phyloP scores from a whole-genome alignment of 331 rosid genomes.

The Quercus phellos region DNA sequence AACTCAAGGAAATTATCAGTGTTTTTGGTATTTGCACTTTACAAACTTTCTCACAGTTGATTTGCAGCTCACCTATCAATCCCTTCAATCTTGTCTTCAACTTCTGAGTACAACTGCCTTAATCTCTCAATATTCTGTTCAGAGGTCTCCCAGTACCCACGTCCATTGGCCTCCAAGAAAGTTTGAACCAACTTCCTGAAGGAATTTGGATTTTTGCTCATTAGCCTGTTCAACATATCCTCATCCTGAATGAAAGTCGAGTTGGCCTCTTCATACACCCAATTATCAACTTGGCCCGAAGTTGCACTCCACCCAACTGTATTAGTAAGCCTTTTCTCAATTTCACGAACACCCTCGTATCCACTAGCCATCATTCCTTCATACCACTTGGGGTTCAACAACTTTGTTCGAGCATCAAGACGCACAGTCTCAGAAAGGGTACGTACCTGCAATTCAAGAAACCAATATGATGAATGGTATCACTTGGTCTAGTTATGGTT shows the following conservation, averaged over 20 bases:
- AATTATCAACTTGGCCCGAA: conserved; percentile 96
- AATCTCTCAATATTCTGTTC: conserved; percentile 66
- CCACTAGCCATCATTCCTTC: conserved; percentile 92
- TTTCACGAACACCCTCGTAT: conserved; percentile 91
- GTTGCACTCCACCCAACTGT: conserved; percentile 99
- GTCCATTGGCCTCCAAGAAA: conserved; percentile 84
- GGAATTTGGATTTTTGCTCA: conserved; percentile 81
- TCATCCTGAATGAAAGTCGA: conserved; percentile 76
- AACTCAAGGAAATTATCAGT: conserved; percentile 26
- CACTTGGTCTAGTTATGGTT: neutral
- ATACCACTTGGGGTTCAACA: conserved; percentile 93
- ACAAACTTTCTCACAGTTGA: conserved; percentile 19
- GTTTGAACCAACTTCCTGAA: conserved; percentile 80
- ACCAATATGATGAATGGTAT: conserved; percentile 10
- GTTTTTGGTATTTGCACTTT: conserved; percentile 19
- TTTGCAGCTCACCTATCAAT: conserved; percentile 51
- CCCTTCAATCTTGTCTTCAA: conserved; percentile 85
- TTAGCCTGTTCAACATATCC: conserved; percentile 72
- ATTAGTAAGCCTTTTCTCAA: conserved; percentile 89
- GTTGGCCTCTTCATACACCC: conserved; percentile 99
- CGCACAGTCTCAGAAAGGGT: conserved; percentile 82
- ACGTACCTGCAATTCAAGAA: conserved; percentile 57
- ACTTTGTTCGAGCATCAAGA: conserved; percentile 86
- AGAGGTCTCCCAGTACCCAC: conserved; percentile 83
- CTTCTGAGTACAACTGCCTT: conserved; percentile 71